Evolutionary conservation across 176 grass and related monocot genomes (phyloP), one percentile per base, ranked within the genome.

Genomic region (Thalia dealbata): DNA sequence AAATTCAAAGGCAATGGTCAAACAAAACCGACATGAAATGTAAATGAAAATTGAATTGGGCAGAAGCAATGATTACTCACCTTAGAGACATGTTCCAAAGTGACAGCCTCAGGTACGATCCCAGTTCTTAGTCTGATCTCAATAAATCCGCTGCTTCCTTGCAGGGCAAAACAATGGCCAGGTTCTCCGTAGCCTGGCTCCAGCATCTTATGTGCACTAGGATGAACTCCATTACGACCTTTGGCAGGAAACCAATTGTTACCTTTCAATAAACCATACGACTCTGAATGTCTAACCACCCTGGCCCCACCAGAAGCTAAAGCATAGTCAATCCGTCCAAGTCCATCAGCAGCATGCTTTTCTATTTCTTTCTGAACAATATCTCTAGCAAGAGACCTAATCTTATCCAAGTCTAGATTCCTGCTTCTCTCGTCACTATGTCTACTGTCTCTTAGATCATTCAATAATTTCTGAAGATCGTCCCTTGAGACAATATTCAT

Each of bases 111-210:
- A 51, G 78, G 83, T 45, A 88, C 68, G 59, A 99, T 93, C 23
- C 71, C 81, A 0, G 81, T 64, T 76, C 84, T 85, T 9, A 99
- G 81, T 55, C 82, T 89, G 63, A 99, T 82, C 64, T 93, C 95
- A 23, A 99, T 79, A 60, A 91, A 99, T 2, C 95, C 95, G 24
- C 43, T 86, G 67, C 78, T 91, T 19, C 95, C 95, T 64, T 85
- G 81, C 15, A 99, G 23, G 0, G 95, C 62, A 77, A 99, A 99
- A 75, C 90, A 99, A 51, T 88, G 89, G 2, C 95, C 90, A 24
- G 95, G 95, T 71, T 99, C 90, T 67, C 95, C 95, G 81, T 88
- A 91, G 81, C 87, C 93, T 0, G 90, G 90, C 73, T 91, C 73
- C 52, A 99, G 82, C 74, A 93, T 90, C 83, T 83, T 93, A 13